Percentiles rank a stretch among this genome's conserved stretches.
phyloP scores from a whole-genome alignment of 208 protist species.

The Zelonia costaricensis region DNA sequence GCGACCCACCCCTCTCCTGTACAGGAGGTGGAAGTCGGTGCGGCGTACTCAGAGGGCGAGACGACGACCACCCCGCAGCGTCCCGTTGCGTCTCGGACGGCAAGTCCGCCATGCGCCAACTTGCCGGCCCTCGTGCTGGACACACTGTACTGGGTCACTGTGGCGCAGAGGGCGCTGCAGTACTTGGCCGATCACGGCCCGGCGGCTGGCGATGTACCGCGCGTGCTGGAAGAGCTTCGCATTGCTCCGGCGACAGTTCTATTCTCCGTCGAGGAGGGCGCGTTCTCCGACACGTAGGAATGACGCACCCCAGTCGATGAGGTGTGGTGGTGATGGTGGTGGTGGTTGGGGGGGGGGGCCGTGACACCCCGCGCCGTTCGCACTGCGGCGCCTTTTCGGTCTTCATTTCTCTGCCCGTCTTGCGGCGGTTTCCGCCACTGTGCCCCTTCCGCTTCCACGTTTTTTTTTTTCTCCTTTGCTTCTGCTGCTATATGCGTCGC shows the following conservation, averaged over 20 bases:
- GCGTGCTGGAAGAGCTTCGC: conserved; percentile 26
- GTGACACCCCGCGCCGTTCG: background rate
- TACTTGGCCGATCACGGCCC: conserved; percentile 8
- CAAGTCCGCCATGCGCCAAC: background rate
- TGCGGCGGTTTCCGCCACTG: too few relatives aligned
- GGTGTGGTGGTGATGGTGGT: too few relatives aligned
- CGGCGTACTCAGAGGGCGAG: too few relatives aligned
- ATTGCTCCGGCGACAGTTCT: conserved; percentile 19
- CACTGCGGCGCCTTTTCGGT: background rate
- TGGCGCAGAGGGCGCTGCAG: conserved; percentile 20
- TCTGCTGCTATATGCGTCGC: too few relatives aligned
- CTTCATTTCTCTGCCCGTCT: background rate
- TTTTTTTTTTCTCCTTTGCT: too few relatives aligned
- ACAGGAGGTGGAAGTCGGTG: too few relatives aligned
- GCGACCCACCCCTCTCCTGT: too few relatives aligned
- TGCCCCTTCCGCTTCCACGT: too few relatives aligned
- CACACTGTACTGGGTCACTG: conserved; percentile 29
- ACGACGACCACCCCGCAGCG: too few relatives aligned
- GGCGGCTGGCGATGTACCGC: conserved; percentile 21
- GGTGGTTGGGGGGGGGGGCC: background rate
- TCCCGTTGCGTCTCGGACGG: too few relatives aligned
- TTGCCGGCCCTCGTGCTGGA: conserved; percentile 11
- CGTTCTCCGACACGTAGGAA: conserved; percentile 17
- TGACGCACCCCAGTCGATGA: too few relatives aligned
- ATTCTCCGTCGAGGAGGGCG: conserved; percentile 20